phyloP scores from a whole-genome alignment of 176 grass and related monocot species.

The Hsuehochloa calcarea region DNA sequence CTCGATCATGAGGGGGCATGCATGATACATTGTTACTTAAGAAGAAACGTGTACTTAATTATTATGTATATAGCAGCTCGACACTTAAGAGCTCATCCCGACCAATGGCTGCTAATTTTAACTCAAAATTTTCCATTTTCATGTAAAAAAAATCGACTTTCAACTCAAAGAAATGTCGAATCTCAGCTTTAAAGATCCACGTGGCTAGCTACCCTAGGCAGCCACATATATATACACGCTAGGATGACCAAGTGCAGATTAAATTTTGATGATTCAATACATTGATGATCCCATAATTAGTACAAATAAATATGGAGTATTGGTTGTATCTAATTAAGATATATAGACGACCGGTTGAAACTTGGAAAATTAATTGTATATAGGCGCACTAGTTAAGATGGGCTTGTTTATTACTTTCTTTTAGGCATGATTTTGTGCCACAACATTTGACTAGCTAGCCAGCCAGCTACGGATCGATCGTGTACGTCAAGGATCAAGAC shows the following conservation, averaged over 20 bases:
- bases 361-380: neutral
- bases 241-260: neutral
- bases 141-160: no score
- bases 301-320: neutral
- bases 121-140: no score
- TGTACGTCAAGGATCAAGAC: constrained; percentile 38
- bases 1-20: neutral
- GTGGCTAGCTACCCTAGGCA: no score
- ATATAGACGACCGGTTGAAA: constrained; percentile 1
- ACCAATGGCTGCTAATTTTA: neutral
- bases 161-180: no score
- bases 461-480: neutral
- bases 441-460: constrained; percentile 14
- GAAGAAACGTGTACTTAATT: neutral
- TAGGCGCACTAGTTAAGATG: neutral
- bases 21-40: neutral
- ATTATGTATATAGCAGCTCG: neutral
- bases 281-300: neutral
- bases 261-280: neutral
- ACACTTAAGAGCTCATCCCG: constrained; percentile 6
- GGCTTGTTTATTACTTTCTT: neutral
- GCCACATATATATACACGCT: neutral
- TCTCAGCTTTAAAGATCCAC: no score
- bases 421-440: neutral
- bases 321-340: neutral